Base-by-base conservation (phyloP, 2,329 filamentous ascomycete genomes). In the Aspergillus candidus region DNA sequence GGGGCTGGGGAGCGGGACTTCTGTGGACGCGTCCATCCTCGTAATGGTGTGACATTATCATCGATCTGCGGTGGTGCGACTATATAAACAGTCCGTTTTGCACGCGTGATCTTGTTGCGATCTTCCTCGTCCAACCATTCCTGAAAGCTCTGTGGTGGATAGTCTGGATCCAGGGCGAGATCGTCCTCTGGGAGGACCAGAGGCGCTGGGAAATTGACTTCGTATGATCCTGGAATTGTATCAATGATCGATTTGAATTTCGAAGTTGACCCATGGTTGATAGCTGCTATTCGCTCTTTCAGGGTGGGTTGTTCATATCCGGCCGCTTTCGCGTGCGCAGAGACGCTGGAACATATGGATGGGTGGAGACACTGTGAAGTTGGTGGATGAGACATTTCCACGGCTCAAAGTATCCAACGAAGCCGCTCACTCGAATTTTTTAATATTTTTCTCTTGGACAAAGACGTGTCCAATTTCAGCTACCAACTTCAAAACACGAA, bases 121-220 rank as follows among this genome's bases (percentile, higher is more conserved):
- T 66, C 51, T 6, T 66, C 63, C 18, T 65, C 62, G 0, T 67
- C 52, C 2, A 70, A 49, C 78, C 79, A 84, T 0, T 70, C 68
- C 22, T 68, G 65, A 34, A 79, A 65, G 32, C 69, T 75, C 49
- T 85, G 80, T 0, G 73, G 62, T 1, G 71, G 66, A 32, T 69
- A 70, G 4, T 72, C 65, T 1, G 76, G 74, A 32, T 83, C 74
- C 30, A 70, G 61, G 0, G 74, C 72, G 1, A 86, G 67, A 14
- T 78, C 77, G 54, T 84, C 81, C 2, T 67, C 70, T 0, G 82
- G 81, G 0, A 85, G 63, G 0, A 83, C 66, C 5, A 85, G 57
- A 0, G 81, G 79, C 0, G 68, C 77, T 0, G 80, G 81, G 48
- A 82, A 85, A 0, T 67, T 41, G 2, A 53, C 54, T 1, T 48